Evolutionary conservation across 345 rosid species (phyloP), one percentile per base, ranked within the genome.

Genomic region (Gossypium mustelinum): DNA sequence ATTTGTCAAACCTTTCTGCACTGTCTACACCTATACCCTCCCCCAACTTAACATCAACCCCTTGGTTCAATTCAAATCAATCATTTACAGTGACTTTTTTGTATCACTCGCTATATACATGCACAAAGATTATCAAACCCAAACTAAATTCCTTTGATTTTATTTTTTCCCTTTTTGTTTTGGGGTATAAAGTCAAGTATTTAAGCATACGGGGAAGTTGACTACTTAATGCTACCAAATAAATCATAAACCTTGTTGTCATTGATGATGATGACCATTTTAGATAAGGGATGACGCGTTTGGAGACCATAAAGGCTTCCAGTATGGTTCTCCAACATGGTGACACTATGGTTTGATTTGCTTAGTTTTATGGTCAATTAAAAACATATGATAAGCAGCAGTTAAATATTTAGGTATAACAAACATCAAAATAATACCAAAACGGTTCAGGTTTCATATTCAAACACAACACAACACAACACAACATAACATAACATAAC

Each of bases 261-360:
- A 22, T 22, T 64, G 3, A 43, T 75, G 55, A 14, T 45, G 4
- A 72, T 54, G 76, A 22, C 39, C 16, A 43, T 57, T 43, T 77
- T 72, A 59, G 76, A 55, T 77, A 34, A 72, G 76, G 72, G 34
- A 59, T 77, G 80, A 72, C 76, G 73, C 18, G 3, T 51, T 58
- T 11, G n/a, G 22, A 12, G 68, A 17, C 4, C 10, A 5, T 2
- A 63, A 39, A 63, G 14, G 39, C 47, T 16, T 8, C 14, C 12
- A 2, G 41, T 34, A 34, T 34, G 7, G 41, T 34, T 34, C 41
- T 34, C 7, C 41, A 34, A 34, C 41, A 34, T 5, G 41, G 41
- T 34, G 7, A 34, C 41, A 34, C 7, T 34, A 34, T 34, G 39
- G 39, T 34, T 34, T 34, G 39, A 34, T 34, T 34, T 34, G 39